Evolutionary conservation across 2,329 filamentous ascomycete species (phyloP), one percentile per base, ranked within the genome.

Genomic region (Penicillium freii): DNA sequence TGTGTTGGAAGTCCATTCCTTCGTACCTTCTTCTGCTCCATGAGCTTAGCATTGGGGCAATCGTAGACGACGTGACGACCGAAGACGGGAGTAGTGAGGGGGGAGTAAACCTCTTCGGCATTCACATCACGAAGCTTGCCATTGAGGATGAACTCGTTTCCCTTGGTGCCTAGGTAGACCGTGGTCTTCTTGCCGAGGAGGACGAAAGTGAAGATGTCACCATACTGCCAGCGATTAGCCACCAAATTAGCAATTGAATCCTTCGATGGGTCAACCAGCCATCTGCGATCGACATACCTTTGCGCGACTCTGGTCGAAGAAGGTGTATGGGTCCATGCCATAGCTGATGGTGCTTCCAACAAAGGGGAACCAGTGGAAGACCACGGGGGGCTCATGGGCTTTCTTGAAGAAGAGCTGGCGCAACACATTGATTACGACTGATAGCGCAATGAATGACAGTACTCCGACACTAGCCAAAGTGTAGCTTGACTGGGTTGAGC

Each of bases 271-370:
- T 5, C 34, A 38, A 15, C 7, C 5, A 42, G 9, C 39, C 8
- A 40, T 36, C 21, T 53, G 17, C 19, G 5, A 51, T 27, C 5
- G 13, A 63, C 78, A 60, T 69, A 92, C 90, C 87, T 95, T 95
- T 68, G 84, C 81, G 67, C 87, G 84, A 77, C 86, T 84, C 67
- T 81, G 67, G 68, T 83, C 82, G 73, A 87, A 87, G 76, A 87
- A 87, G 58, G 79, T 81, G 74, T 82, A 86, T 1, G 85, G 69
- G 71, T 97, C 91, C 77, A 97, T 97, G 75, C 93, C 93, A 78
- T 97, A 99, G 44, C 86, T 90, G 68, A 97, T 81, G 59, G 94
- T 97, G 80, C 88, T 97, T 63, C 93, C 93, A 69, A 99, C 82
- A 65, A 96, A 77, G 58, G 85, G 84, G 33, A 87, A 75, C 81